phyloP scores from a whole-genome alignment of 495 filamentous ascomycete genomes.

The Xylaria longipes region DNA sequence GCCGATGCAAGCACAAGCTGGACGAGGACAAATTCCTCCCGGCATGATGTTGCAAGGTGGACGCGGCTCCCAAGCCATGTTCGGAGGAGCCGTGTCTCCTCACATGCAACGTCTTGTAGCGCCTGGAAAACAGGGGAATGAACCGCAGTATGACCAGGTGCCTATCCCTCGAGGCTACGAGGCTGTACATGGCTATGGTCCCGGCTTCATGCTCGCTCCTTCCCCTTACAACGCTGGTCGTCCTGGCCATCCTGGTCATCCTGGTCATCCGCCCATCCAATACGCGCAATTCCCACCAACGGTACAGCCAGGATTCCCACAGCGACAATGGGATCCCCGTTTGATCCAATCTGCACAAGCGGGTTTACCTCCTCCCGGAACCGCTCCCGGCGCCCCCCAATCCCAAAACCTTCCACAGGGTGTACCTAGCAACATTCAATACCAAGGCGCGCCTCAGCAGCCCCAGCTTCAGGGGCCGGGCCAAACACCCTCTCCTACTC shows the following conservation, averaged over 20 bases:
- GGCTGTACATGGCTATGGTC: slow-evolving; percentile 53
- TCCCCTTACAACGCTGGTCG: slow-evolving; percentile 46
- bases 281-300: slow-evolving; percentile 30
- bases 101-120: slow-evolving; percentile 2
- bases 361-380: slow-evolving; percentile 21
- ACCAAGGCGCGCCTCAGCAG: slow-evolving; percentile 18
- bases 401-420: slow-evolving; percentile 22
- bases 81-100: not conserved
- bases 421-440: slow-evolving; percentile 18
- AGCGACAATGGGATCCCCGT: slow-evolving; percentile 35
- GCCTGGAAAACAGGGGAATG: slow-evolving; percentile 24
- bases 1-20: slow-evolving; percentile 8
- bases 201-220: slow-evolving; percentile 37
- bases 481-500: not conserved
- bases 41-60: slow-evolving; percentile 34
- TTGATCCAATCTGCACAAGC: slow-evolving; percentile 14
- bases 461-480: not conserved
- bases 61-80: slow-evolving; percentile 11
- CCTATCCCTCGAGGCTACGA: slow-evolving; percentile 56
- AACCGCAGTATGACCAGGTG: slow-evolving; percentile 52
- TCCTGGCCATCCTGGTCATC: slow-evolving; percentile 33
- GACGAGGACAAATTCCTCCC: slow-evolving; percentile 18
- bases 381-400: slow-evolving; percentile 14
- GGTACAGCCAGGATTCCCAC: slow-evolving; percentile 5
- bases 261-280: slow-evolving; percentile 26